These are phyloP conservation scores for Ceratocystis alfenasii DNA, from an alignment of 2,329 filamentous ascomycete species.

Conservation along the genomic window DNA sequence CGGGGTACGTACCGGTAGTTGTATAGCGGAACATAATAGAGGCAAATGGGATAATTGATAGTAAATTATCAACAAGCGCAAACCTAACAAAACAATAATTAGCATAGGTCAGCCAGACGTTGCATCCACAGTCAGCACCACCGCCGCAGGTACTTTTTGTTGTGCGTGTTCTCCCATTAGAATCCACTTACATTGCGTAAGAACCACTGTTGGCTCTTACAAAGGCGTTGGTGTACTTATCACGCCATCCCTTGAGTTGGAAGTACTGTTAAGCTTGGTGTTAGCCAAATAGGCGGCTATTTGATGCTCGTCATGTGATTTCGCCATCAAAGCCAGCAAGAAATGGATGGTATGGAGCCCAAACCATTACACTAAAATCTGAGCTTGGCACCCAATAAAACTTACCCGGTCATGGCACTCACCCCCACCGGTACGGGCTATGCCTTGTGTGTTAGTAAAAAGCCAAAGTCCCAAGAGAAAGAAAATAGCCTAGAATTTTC, in stretches of 20 bases:
- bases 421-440: conserved; percentile 39
- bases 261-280: conserved; percentile 58
- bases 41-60: conserved; percentile 74
- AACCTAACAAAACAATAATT: conserved; percentile 42
- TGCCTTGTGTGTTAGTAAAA: conserved; percentile 3
- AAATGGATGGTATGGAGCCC: not conserved
- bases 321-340: not conserved
- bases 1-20: conserved; percentile 50
- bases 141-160: conserved; percentile 9
- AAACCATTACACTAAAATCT: not conserved
- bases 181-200: conserved; percentile 60
- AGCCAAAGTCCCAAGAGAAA: not conserved
- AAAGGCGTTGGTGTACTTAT: conserved; percentile 53
- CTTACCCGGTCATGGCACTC: conserved; percentile 43
- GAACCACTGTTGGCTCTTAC: conserved; percentile 57
- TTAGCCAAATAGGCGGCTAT: not conserved
- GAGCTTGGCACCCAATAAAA: conserved; percentile 18
- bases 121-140: not conserved
- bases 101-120: not conserved
- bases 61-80: conserved; percentile 57
- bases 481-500: not conserved
- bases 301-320: not conserved
- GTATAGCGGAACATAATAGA: conserved; percentile 83
- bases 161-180: not conserved
- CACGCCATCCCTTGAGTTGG: conserved; percentile 74